Conservation (phyloP, 1,139 yeast genomes). For the Candida sp. region DNA sequence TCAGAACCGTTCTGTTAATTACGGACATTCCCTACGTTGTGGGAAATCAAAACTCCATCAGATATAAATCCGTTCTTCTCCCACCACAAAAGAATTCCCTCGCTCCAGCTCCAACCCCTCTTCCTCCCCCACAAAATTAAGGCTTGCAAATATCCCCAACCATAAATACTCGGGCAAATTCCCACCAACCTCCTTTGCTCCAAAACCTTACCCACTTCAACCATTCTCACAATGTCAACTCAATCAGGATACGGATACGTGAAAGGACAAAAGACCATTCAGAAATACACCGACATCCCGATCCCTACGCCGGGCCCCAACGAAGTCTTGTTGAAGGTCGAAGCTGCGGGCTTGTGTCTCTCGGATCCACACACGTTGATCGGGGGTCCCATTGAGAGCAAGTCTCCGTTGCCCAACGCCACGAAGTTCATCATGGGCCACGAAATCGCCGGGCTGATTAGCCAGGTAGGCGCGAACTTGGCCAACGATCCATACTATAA, state of each 20-base stretch:
- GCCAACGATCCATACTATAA: constrained; percentile 29
- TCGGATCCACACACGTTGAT: constrained; percentile 52
- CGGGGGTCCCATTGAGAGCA: constrained; percentile 22
- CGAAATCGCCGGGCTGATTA: constrained; percentile 57
- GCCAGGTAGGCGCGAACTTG: constrained; percentile 39
- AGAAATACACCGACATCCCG: constrained; percentile 31
- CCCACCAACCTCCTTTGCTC: too few species aligned
- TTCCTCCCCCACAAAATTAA: background rate
- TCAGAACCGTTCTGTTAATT: too few species aligned
- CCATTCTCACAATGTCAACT: constrained; percentile 10
- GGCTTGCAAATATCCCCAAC: background rate
- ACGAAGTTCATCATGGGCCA: constrained; percentile 57
- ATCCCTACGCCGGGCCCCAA: constrained; percentile 39
- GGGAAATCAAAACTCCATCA: too few species aligned
- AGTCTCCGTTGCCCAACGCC: constrained; percentile 20
- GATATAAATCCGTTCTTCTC: background rate
- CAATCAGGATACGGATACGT: constrained; percentile 29
- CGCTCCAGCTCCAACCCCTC: background rate
- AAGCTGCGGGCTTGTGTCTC: constrained; percentile 58
- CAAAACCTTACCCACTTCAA: too few species aligned
- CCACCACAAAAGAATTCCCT: background rate
- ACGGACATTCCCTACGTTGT: too few species aligned
- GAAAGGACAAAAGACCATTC: constrained; percentile 22
- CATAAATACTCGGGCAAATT: background rate
- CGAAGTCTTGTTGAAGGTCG: constrained; percentile 48